Percentiles rank a stretch among this genome's conserved stretches.
phyloP scores from a whole-genome alignment of 306 rosid genomes.

The Vicia faba region DNA sequence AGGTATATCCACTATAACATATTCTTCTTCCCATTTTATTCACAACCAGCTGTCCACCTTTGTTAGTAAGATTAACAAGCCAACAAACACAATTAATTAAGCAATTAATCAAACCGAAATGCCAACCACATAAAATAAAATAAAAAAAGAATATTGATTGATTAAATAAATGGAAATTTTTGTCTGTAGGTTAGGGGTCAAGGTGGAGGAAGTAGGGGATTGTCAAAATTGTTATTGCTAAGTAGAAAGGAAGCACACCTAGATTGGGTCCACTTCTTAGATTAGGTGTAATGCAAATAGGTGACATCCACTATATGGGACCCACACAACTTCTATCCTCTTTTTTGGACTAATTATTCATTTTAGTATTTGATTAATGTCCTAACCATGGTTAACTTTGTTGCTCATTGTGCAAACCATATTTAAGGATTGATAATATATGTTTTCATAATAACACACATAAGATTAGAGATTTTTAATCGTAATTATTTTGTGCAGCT shows the following conservation, averaged over 20 bases:
- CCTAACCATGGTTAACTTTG: constrained; percentile 10
- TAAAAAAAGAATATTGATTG: background rate
- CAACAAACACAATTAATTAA: background rate
- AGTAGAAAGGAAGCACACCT: constrained; percentile 49
- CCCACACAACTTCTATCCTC: constrained; percentile 29
- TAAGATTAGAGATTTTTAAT: background rate
- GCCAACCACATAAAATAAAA: background rate
- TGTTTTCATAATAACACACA: no score
- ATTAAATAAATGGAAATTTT: constrained; percentile 4
- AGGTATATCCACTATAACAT: background rate
- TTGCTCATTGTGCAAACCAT: background rate
- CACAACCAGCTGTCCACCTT: background rate
- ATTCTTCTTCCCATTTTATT: background rate
- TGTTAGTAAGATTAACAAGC: background rate
- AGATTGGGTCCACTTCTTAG: constrained; percentile 43
- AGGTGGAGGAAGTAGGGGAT: constrained; percentile 21
- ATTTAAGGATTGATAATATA: background rate
- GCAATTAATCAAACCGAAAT: background rate
- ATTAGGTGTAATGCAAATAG: constrained; percentile 41
- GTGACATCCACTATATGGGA: constrained; percentile 36
- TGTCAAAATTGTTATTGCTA: constrained; percentile 39
- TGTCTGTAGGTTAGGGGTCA: constrained; percentile 58
- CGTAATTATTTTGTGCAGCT: background rate
- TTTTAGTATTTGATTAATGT: background rate
- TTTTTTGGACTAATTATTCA: background rate